Percentiles rank a stretch among this genome's conserved stretches.
Evolutionary conservation across 768 basidiomycete species (phyloP).

Genomic region (Scleroderma bovista): DNA sequence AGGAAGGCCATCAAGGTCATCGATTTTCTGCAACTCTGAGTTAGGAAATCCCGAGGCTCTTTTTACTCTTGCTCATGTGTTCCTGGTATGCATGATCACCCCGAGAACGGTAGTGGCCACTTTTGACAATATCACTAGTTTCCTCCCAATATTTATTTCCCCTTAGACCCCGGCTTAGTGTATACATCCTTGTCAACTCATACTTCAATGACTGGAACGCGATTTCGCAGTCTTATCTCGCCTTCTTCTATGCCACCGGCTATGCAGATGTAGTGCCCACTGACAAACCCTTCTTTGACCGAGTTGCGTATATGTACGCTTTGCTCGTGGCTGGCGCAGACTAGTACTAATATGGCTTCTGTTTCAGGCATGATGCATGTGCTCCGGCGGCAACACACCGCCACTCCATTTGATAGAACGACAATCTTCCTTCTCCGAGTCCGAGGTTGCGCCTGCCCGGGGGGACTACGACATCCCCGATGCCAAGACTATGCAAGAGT

Average conservation of each 20-base stretch:
- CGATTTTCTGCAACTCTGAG: slow-evolving; percentile 76
- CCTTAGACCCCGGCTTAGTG: slow-evolving; percentile 54
- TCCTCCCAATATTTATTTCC: slow-evolving; percentile 65
- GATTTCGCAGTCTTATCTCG: slow-evolving; percentile 78
- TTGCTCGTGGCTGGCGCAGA: no score
- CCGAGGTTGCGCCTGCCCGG: no score
- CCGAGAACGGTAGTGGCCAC: background rate
- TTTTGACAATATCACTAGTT: slow-evolving; percentile 41
- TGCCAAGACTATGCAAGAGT: no score
- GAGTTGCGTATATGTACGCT: no score
- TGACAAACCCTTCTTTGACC: slow-evolving; percentile 78
- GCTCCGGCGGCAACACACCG: no score
- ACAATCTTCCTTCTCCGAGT: no score
- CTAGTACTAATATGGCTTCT: no score
- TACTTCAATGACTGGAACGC: slow-evolving; percentile 69
- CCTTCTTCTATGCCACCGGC: slow-evolving; percentile 87
- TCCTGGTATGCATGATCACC: slow-evolving; percentile 45
- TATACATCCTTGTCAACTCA: slow-evolving; percentile 61
- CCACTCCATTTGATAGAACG: no score
- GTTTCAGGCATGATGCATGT: no score
- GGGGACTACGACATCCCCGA: no score
- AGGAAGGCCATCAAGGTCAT: slow-evolving; percentile 77
- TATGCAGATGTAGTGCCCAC: slow-evolving; percentile 59
- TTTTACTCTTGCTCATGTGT: slow-evolving; percentile 60
- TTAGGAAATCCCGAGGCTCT: slow-evolving; percentile 72